These are phyloP conservation scores for Gyromitra esculenta DNA, from an alignment of 2,329 filamentous ascomycete species.

Conservation along the genomic window DNA sequence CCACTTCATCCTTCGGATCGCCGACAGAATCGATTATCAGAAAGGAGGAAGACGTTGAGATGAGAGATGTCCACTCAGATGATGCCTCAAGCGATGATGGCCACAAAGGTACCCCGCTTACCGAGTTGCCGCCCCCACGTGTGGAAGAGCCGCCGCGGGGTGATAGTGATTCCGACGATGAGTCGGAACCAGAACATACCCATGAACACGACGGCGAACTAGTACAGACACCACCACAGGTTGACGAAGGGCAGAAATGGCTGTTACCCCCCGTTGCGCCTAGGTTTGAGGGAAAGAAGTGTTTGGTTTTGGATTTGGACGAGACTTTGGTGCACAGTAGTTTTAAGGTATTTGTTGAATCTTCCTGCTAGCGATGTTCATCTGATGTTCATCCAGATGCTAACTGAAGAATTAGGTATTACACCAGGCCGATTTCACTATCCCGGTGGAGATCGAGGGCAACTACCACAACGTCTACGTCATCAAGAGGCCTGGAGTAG, in stretches of 20 bases:
- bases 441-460: conserved; percentile 97
- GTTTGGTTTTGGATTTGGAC: conserved; percentile 91
- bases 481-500: conserved; percentile 97
- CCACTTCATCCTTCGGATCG: conserved; percentile 40
- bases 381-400: conserved; percentile 43
- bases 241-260: conserved; percentile 67
- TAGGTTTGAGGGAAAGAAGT: conserved; percentile 87
- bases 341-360: conserved; percentile 77
- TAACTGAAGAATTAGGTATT: conserved; percentile 72
- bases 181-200: conserved; percentile 25
- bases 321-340: conserved; percentile 98
- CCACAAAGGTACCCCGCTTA: conserved; percentile 27
- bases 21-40: conserved; percentile 17
- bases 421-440: conserved; percentile 98
- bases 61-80: conserved; percentile 46
- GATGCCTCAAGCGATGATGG: conserved; percentile 26
- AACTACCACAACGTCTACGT: conserved; percentile 99
- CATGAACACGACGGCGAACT: conserved; percentile 19
- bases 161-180: conserved; percentile 42
- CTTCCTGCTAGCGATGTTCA: not conserved
- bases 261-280: conserved; percentile 83
- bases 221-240: conserved; percentile 35
- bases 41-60: conserved; percentile 49
- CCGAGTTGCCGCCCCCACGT: conserved; percentile 32
- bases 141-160: conserved; percentile 35